Percentiles rank a stretch among this genome's conserved stretches.
These are phyloP conservation scores for Solanum pimpinellifolium DNA, from an alignment of 257 asterid species.

Conservation along the genomic window DNA sequence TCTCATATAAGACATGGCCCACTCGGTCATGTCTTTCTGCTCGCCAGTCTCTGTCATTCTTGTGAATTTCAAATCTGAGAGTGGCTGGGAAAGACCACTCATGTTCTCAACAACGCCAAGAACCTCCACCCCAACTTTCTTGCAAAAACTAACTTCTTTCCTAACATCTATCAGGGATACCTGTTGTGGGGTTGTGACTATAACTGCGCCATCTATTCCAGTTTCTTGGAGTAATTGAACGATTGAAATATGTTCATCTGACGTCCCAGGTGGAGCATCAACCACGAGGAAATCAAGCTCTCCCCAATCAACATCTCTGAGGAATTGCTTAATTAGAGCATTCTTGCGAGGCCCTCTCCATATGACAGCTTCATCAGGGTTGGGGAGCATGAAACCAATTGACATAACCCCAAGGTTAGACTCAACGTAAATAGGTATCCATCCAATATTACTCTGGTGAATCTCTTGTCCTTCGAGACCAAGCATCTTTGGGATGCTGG, in stretches of 20 bases:
- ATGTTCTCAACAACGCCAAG: constrained; percentile 91
- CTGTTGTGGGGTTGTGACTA: constrained; percentile 91
- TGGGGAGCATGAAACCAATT: constrained; percentile 47
- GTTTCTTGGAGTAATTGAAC: constrained; percentile 80
- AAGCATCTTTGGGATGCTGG: constrained; percentile 87
- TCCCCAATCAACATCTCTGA: constrained; percentile 82
- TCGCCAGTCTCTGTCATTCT: constrained; percentile 33
- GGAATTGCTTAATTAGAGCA: constrained; percentile 65
- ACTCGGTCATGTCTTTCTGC: constrained; percentile 53
- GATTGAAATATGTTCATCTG: constrained; percentile 82
- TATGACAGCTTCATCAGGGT: constrained; percentile 59
- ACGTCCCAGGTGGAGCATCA: constrained; percentile 96
- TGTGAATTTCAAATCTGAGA: constrained; percentile 48
- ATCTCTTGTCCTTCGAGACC: constrained; percentile 74
- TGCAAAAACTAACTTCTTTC: constrained; percentile 87
- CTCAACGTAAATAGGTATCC: constrained; percentile 84
- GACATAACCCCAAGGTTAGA: constrained; percentile 89
- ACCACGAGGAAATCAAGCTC: constrained; percentile 85
- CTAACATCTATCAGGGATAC: constrained; percentile 85
- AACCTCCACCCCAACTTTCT: constrained; percentile 58
- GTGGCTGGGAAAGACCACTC: constrained; percentile 71
- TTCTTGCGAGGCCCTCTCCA: constrained; percentile 94
- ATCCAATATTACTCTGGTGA: constrained; percentile 70
- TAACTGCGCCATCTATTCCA: constrained; percentile 78
- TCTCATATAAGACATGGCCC: constrained; percentile 30